Percentiles rank a stretch among this genome's conserved stretches.
Conservation (phyloP, 306 rosid species). For the Erythrophleum fordii region DNA sequence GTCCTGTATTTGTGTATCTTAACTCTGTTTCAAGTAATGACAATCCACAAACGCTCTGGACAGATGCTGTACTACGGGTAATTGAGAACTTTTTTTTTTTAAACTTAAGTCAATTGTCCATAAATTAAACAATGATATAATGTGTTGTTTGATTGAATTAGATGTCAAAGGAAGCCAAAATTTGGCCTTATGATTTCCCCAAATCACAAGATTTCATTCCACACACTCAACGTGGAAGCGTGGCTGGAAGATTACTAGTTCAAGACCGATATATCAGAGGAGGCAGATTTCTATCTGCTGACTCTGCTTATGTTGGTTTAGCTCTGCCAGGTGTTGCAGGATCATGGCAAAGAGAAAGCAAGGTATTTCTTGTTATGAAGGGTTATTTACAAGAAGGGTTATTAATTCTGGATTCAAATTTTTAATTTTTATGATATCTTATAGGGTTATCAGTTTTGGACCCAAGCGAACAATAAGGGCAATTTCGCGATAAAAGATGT, state of each 20-base stretch:
- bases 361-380: slow-evolving; percentile 44
- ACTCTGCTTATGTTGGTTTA: slow-evolving; percentile 67
- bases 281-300: slow-evolving; percentile 40
- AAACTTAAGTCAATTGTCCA: not conserved
- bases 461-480: slow-evolving; percentile 58
- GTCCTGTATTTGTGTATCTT: slow-evolving; percentile 72
- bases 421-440: not conserved
- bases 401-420: slow-evolving; percentile 69
- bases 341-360: slow-evolving; percentile 88
- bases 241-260: slow-evolving; percentile 62
- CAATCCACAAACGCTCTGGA: slow-evolving; percentile 57
- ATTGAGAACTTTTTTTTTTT: not conserved
- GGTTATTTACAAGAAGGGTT: slow-evolving; percentile 27
- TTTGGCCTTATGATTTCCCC: slow-evolving; percentile 81
- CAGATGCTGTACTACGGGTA: slow-evolving; percentile 72
- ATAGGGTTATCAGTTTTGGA: slow-evolving; percentile 96
- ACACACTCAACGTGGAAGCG: slow-evolving; percentile 61
- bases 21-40: slow-evolving; percentile 46
- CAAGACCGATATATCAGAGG: slow-evolving; percentile 59
- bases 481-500: slow-evolving; percentile 59
- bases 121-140: not conserved
- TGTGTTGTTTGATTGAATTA: slow-evolving; percentile 12
- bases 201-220: slow-evolving; percentile 53
- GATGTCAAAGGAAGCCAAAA: slow-evolving; percentile 57
- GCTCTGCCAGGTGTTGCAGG: slow-evolving; percentile 75